Evolutionary conservation across 2,329 filamentous ascomycete species (phyloP).

Genomic region (Monilinia fructigena): DNA sequence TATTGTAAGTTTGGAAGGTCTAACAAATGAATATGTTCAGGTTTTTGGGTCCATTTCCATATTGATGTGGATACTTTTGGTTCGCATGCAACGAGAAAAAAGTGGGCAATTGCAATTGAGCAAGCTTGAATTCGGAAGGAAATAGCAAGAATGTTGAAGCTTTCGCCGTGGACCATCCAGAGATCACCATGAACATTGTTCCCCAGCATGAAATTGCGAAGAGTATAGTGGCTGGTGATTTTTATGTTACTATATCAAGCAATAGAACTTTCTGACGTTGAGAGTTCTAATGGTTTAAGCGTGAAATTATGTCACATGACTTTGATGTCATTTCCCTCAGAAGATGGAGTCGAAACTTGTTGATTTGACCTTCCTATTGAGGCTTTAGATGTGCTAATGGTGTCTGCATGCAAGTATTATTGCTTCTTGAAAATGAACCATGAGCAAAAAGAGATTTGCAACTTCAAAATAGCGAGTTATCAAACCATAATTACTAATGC

Average conservation of each 20-base stretch:
- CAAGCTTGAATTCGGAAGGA: not conserved
- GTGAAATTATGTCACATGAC: too few species aligned
- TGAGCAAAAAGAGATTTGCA: not conserved
- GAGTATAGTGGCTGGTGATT: not conserved
- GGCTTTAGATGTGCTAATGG: too few species aligned
- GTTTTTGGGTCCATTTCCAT: conserved; percentile 1
- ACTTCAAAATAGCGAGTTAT: not conserved
- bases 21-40: conserved; percentile 11
- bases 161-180: conserved; percentile 13
- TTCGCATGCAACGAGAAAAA: conserved; percentile 10
- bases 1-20: conserved; percentile 9
- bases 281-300: too few species aligned
- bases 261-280: too few species aligned
- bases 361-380: too few species aligned
- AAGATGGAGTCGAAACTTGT: too few species aligned
- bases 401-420: too few species aligned
- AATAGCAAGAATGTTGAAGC: not conserved
- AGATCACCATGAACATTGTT: not conserved
- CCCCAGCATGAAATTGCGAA: not conserved
- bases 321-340: too few species aligned
- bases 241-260: too few species aligned
- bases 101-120: conserved; percentile 13
- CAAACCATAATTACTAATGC: not conserved
- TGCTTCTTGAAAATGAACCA: not conserved
- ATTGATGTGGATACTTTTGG: conserved; percentile 11